Percentiles rank a stretch among this genome's conserved stretches.
Evolutionary conservation across 331 rosid genomes (phyloP).

Genomic region (Rhamnella rubrinervis): DNA sequence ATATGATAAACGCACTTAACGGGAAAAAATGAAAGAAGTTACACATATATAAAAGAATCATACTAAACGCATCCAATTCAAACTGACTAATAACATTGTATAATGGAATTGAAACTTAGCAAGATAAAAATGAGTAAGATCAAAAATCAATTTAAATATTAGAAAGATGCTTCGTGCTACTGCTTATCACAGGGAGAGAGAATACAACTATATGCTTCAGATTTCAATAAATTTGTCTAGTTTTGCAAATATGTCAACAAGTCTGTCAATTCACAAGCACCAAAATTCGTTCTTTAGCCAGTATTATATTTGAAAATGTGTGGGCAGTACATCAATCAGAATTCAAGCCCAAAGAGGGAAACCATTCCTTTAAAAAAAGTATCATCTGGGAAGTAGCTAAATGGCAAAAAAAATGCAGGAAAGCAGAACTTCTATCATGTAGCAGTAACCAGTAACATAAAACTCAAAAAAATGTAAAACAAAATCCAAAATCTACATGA

Average conservation of each 20-base stretch:
- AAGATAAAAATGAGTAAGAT: not conserved
- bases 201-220: not conserved
- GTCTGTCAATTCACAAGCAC: not conserved
- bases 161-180: too few relatives aligned
- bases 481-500: constrained; percentile 4
- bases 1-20: not conserved
- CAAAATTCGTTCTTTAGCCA: not conserved
- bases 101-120: not conserved
- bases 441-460: constrained; percentile 15
- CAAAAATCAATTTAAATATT: too few relatives aligned
- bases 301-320: constrained; percentile 12
- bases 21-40: not conserved
- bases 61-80: not conserved
- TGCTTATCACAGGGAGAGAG: too few relatives aligned
- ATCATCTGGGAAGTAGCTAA: not conserved
- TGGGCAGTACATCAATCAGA: not conserved
- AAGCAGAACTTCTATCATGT: constrained; percentile 12
- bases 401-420: constrained; percentile 15
- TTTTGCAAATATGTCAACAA: too few relatives aligned
- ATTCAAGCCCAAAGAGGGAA: too few relatives aligned
- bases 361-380: too few relatives aligned
- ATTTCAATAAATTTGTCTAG: too few relatives aligned
- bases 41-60: not conserved
- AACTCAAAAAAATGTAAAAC: constrained; percentile 18
- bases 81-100: not conserved